Conservation (phyloP, 352 stramenopile genomes). For the Blastocystis sp. region DNA sequence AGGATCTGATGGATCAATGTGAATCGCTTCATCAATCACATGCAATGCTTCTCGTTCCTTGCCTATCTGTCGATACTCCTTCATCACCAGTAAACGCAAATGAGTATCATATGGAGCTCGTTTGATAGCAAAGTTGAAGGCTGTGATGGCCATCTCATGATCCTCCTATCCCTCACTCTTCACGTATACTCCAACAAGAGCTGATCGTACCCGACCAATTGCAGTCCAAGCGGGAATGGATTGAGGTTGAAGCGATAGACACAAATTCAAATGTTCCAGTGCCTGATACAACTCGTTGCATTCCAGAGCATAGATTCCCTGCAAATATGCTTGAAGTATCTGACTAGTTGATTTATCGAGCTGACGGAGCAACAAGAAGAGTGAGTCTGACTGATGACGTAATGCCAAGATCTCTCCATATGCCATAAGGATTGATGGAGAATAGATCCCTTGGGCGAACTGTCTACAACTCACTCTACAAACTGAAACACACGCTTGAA, state of each 20-base stretch:
- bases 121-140: background rate
- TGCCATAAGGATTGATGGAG: background rate
- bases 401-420: background rate
- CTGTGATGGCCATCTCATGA: slow-evolving; percentile 36
- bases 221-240: background rate
- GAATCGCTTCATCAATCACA: background rate
- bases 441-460: background rate
- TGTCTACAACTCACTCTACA: too few species aligned
- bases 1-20: background rate
- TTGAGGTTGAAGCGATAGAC: background rate
- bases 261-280: slow-evolving; percentile 16
- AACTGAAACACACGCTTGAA: background rate
- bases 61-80: slow-evolving; percentile 9
- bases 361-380: background rate
- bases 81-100: background rate
- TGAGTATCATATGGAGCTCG: background rate
- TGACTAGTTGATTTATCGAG: background rate
- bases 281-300: slow-evolving; percentile 6
- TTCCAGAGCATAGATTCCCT: background rate
- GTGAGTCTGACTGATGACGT: background rate
- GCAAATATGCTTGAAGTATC: background rate
- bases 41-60: background rate
- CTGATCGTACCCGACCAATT: slow-evolving; percentile 4
- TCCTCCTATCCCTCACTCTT: background rate
- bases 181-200: background rate